phyloP scores from a whole-genome alignment of 2,329 filamentous ascomycete species.

The Aspergillus udagawae region DNA sequence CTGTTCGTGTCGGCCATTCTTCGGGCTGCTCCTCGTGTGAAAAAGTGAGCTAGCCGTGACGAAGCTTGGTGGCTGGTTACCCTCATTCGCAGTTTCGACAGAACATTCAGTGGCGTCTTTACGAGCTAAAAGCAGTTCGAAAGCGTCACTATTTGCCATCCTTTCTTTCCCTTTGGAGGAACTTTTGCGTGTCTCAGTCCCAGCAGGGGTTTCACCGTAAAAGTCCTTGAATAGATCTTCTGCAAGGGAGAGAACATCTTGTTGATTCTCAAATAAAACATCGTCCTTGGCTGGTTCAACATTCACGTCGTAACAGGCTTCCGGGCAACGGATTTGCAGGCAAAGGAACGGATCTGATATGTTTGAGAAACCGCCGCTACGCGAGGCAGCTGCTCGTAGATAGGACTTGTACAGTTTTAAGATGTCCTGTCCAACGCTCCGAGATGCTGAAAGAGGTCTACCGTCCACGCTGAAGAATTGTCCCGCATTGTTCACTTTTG shows the following conservation, averaged over 20 bases:
- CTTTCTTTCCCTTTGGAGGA: constrained; percentile 3
- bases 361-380: constrained; percentile 12
- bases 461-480: constrained; percentile 57
- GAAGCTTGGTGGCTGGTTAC: neutral
- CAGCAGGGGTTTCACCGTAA: constrained; percentile 9
- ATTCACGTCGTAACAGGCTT: constrained; percentile 57
- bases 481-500: constrained; percentile 31
- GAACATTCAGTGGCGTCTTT: constrained; percentile 8
- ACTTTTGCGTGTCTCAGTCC: neutral
- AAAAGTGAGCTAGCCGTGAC: neutral
- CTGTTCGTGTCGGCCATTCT: neutral
- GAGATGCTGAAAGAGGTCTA: constrained; percentile 49
- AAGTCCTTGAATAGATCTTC: constrained; percentile 32
- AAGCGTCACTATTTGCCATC: constrained; percentile 5
- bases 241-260: constrained; percentile 40
- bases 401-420: constrained; percentile 48
- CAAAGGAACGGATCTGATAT: constrained; percentile 54
- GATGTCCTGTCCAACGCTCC: constrained; percentile 53
- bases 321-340: constrained; percentile 52
- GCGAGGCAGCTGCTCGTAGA: constrained; percentile 36
- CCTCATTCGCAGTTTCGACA: neutral
- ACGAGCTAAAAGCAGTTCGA: constrained; percentile 19
- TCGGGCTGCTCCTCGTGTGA: neutral
- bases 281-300: constrained; percentile 63
- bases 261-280: constrained; percentile 52